These are phyloP conservation scores for Monosiga brevicollis DNA, from an alignment of 78 protist species.

Conservation along the genomic window DNA sequence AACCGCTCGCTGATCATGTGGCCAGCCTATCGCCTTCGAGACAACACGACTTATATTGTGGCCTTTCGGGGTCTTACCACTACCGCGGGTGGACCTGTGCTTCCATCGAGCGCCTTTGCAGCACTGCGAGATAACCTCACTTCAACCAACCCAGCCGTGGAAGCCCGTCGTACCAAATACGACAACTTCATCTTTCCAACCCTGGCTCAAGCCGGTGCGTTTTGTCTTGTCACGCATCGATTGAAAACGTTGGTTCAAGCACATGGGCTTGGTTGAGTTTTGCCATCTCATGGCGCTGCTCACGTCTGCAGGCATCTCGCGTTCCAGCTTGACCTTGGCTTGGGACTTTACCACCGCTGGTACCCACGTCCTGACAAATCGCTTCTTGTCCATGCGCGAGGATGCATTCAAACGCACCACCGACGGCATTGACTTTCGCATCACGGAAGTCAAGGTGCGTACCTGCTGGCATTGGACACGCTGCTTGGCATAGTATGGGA, in stretches of 20 bases:
- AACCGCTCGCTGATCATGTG: neutral
- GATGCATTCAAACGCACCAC: neutral
- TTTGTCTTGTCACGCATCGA: neutral
- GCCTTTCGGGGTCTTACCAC: neutral
- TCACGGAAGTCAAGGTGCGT: neutral
- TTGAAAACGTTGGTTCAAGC: neutral
- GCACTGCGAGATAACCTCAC: neutral
- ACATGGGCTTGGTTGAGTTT: neutral
- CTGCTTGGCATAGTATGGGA: too few relatives aligned
- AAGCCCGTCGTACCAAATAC: neutral
- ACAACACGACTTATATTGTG: neutral
- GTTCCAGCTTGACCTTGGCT: neutral
- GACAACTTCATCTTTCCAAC: neutral
- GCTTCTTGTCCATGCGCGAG: neutral
- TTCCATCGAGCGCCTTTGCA: neutral
- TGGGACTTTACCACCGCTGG: conserved; percentile 6
- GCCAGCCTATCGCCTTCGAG: neutral
- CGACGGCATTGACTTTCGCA: neutral
- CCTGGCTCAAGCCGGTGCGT: neutral
- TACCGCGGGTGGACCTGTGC: neutral
- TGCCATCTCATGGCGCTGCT: neutral
- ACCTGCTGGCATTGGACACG: too few relatives aligned
- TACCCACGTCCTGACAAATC: neutral
- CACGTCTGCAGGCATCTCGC: neutral
- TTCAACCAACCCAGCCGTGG: neutral